phyloP scores from a whole-genome alignment of 2,329 filamentous ascomycete species.

The Scedosporium boydii region DNA sequence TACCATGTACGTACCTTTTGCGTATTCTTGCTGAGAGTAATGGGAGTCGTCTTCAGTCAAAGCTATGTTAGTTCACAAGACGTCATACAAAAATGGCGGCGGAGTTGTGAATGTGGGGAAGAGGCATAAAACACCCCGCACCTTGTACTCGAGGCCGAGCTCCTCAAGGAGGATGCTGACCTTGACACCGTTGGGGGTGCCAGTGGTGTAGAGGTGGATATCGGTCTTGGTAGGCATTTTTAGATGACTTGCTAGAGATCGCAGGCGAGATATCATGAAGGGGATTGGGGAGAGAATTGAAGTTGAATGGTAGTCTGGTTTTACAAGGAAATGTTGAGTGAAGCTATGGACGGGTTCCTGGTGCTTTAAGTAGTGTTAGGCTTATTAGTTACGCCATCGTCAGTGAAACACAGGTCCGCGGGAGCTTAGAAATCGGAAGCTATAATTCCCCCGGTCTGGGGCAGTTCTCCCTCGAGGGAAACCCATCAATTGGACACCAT shows the following conservation, averaged over 20 bases:
- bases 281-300: neutral
- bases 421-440: neutral
- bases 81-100: neutral
- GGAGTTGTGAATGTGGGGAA: neutral
- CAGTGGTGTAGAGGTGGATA: slow-evolving; percentile 72
- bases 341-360: no score
- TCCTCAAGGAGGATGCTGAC: slow-evolving; percentile 81
- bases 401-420: neutral
- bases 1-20: slow-evolving; percentile 47
- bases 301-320: no score
- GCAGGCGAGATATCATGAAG: slow-evolving; percentile 2
- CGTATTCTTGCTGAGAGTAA: slow-evolving; percentile 64
- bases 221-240: slow-evolving; percentile 42
- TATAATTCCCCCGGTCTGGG: neutral
- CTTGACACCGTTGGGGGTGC: slow-evolving; percentile 87
- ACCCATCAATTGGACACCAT: no score
- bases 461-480: no score
- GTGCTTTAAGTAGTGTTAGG: neutral
- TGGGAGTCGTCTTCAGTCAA: slow-evolving; percentile 37
- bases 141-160: slow-evolving; percentile 72
- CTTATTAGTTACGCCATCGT: neutral
- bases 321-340: no score
- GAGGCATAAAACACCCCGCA: slow-evolving; percentile 16
- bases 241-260: slow-evolving; percentile 11
- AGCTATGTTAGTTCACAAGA: neutral